Percentiles rank a stretch among this genome's conserved stretches.
Evolutionary conservation across 2,329 filamentous ascomycete species (phyloP).

Genomic region (Pseudogymnoascus sp.): DNA sequence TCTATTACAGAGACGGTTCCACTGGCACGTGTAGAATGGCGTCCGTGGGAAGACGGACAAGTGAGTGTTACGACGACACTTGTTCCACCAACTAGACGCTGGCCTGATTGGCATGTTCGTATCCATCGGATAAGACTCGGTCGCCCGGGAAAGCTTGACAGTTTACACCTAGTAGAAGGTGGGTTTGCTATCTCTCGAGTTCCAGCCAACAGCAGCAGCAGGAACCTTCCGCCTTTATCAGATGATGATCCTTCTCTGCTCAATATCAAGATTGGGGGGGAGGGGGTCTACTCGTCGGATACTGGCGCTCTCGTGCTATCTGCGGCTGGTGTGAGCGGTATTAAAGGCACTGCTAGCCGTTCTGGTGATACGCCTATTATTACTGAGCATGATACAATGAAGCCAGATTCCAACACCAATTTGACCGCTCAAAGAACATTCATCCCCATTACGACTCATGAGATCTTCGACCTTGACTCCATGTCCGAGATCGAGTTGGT

Average conservation of each 20-base stretch:
- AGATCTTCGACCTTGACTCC: neutral
- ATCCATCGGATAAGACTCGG: constrained; percentile 8
- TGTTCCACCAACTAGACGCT: constrained; percentile 11
- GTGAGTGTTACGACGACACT: constrained; percentile 11
- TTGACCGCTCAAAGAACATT: constrained; percentile 10
- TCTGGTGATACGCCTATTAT: neutral
- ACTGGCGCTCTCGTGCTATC: constrained; percentile 1
- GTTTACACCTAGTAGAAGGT: constrained; percentile 7
- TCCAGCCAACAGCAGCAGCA: neutral
- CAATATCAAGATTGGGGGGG: neutral
- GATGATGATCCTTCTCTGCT: neutral
- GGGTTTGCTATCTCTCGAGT: constrained; percentile 12
- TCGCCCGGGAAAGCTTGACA: neutral
- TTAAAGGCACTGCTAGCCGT: neutral
- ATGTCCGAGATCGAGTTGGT: constrained; percentile 2
- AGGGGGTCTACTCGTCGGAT: neutral
- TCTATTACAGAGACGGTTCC: neutral
- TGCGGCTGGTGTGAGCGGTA: constrained; percentile 4
- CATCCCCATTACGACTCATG: constrained; percentile 10
- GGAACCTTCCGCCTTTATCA: neutral
- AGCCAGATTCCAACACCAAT: constrained; percentile 14
- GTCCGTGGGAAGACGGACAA: constrained; percentile 8
- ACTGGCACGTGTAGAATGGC: constrained; percentile 2
- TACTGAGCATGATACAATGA: neutral
- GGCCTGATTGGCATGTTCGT: constrained; percentile 15